Evolutionary conservation across 2,329 filamentous ascomycete genomes (phyloP).

Genomic region (Apiospora saccharicola): DNA sequence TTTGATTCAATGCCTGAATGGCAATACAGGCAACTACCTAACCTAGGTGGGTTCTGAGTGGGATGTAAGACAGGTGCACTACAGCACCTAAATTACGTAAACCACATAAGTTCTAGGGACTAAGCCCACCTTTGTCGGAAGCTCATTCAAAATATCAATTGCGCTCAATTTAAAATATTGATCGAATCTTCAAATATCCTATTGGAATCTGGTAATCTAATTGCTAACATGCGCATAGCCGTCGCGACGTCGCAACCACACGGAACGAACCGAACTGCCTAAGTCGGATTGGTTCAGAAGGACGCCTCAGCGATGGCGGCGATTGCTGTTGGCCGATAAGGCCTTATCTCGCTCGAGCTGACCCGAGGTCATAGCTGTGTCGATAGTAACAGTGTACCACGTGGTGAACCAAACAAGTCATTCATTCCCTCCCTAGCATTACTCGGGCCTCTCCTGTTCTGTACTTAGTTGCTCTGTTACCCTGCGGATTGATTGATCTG

Average conservation of each 20-base stretch:
- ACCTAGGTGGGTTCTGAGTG: no score
- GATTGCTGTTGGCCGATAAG: not conserved
- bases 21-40: no score
- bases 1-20: no score
- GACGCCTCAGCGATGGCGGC: not conserved
- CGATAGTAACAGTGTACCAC: slow-evolving; percentile 1
- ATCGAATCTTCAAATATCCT: not conserved
- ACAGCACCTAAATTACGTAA: no score
- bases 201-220: not conserved
- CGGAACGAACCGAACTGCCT: not conserved
- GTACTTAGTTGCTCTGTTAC: not conserved
- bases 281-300: not conserved
- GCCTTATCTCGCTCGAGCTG: slow-evolving; percentile 1
- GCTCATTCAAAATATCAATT: no score
- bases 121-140: no score
- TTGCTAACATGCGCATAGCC: not conserved
- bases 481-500: not conserved
- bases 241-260: not conserved
- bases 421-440: not conserved
- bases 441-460: not conserved
- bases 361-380: slow-evolving; percentile 17
- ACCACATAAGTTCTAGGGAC: no score
- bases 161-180: no score
- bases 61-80: no score
- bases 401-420: slow-evolving; percentile 9